phyloP scores from a whole-genome alignment of 352 stramenopile genomes.

The Phytopythium litorale region DNA sequence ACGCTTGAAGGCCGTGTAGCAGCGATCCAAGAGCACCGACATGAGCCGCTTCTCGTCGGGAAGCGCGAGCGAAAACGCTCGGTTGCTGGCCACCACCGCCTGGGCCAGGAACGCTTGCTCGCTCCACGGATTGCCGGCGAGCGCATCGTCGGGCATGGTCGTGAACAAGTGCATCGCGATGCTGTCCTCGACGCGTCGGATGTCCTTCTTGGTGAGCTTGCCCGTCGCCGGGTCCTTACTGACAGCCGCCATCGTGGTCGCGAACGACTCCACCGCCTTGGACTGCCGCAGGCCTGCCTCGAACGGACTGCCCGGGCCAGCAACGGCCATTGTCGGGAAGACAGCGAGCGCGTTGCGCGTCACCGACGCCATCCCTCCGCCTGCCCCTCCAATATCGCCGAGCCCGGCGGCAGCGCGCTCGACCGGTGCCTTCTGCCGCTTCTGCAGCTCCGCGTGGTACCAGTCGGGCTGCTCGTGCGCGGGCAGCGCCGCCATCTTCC shows the following conservation, averaged over 20 bases:
- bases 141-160: slow-evolving; percentile 12
- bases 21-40: slow-evolving; percentile 28
- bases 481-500: slow-evolving; percentile 23
- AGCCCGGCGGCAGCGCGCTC: background rate
- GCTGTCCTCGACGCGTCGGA: slow-evolving; percentile 17
- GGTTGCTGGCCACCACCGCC: slow-evolving; percentile 7
- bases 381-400: background rate
- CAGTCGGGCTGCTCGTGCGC: slow-evolving; percentile 38
- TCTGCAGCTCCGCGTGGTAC: slow-evolving; percentile 39
- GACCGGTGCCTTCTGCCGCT: slow-evolving; percentile 15
- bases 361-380: background rate
- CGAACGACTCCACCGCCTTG: background rate
- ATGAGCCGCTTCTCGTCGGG: slow-evolving; percentile 19
- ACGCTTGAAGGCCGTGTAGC: slow-evolving; percentile 18
- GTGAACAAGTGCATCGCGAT: slow-evolving; percentile 36
- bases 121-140: background rate
- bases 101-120: slow-evolving; percentile 9
- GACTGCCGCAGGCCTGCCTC: background rate
- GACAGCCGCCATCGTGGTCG: background rate
- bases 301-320: background rate
- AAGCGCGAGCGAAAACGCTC: background rate
- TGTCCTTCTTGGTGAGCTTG: slow-evolving; percentile 11
- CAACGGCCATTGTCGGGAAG: background rate
- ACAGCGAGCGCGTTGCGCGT: background rate
- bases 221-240: background rate